These are phyloP conservation scores for Chenopodium album DNA, from an alignment of 148 eudicot genomes.

Conservation along the genomic window DNA sequence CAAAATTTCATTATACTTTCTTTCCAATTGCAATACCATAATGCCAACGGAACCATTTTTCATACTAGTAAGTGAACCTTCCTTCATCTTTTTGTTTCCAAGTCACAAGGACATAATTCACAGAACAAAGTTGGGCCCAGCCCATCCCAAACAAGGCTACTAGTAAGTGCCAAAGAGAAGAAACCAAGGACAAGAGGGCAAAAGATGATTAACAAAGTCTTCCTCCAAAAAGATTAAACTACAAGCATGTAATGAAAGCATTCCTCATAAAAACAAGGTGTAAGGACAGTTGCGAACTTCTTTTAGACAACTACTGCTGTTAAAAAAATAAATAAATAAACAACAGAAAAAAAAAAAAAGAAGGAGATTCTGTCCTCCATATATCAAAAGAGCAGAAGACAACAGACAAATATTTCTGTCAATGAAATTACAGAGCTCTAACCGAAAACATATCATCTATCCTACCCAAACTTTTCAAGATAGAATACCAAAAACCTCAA, in stretches of 20 bases:
- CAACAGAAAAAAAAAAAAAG: too few relatives aligned
- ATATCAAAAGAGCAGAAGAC: neutral
- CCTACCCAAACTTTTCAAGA: neutral
- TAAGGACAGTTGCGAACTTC: neutral
- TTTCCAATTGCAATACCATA: too few relatives aligned
- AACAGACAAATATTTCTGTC: neutral
- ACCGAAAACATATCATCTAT: neutral
- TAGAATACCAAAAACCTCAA: neutral
- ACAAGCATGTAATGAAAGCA: too few relatives aligned
- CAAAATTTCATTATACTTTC: neutral
- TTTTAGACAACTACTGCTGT: neutral
- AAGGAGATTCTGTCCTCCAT: neutral
- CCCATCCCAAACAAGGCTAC: neutral
- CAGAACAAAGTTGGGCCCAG: neutral
- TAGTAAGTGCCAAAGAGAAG: neutral
- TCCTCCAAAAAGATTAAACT: neutral
- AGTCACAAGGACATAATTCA: neutral
- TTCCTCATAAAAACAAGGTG: too few relatives aligned
- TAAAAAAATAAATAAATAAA: too few relatives aligned
- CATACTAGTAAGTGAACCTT: neutral
- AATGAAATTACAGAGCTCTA: neutral
- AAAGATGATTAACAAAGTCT: neutral
- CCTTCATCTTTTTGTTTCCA: neutral
- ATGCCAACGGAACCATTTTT: neutral
- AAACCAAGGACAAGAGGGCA: neutral